These are phyloP conservation scores for Talaromyces thailandensis DNA, from an alignment of 495 filamentous ascomycete species.

Conservation along the genomic window DNA sequence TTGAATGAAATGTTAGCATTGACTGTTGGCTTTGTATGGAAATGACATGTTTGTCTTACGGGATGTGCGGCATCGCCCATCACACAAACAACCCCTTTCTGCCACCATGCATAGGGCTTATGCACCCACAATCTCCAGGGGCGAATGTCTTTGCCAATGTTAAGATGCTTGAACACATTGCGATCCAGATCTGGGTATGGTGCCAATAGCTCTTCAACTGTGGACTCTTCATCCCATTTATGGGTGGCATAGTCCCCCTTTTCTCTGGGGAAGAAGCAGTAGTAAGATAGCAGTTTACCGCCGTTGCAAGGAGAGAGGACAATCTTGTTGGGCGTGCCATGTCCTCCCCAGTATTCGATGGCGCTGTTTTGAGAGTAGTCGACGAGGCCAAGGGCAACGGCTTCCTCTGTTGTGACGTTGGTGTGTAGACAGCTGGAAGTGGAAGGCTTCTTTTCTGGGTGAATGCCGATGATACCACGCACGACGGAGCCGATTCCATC, in stretches of 20 bases:
- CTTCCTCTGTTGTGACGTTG: conserved; percentile 35
- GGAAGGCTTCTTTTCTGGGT: conserved; percentile 35
- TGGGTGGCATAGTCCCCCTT: conserved; percentile 32
- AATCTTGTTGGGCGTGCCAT: conserved; percentile 41
- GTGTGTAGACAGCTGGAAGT: conserved; percentile 36
- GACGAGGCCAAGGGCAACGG: conserved; percentile 28
- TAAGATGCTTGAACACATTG: conserved; percentile 28
- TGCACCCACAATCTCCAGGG: conserved; percentile 44
- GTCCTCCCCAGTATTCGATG: conserved; percentile 41
- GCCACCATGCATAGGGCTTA: conserved; percentile 33
- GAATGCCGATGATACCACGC: conserved; percentile 30
- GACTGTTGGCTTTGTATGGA: background rate
- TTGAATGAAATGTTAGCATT: background rate
- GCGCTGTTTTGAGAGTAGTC: conserved; percentile 35
- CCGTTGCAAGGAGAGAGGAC: conserved; percentile 40
- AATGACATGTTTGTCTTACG: conserved; percentile 4
- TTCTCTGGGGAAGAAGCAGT: conserved; percentile 41
- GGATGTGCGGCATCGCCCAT: conserved; percentile 33
- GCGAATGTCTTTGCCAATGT: conserved; percentile 34
- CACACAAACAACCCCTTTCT: conserved; percentile 24
- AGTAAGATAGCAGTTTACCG: conserved; percentile 37
- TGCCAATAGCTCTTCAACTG: conserved; percentile 32
- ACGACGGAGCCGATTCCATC: conserved; percentile 39
- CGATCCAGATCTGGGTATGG: conserved; percentile 35
- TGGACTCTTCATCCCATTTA: conserved; percentile 28